These are phyloP conservation scores for Ceratocystis destructans DNA, from an alignment of 2,329 filamentous ascomycete species.

Conservation along the genomic window DNA sequence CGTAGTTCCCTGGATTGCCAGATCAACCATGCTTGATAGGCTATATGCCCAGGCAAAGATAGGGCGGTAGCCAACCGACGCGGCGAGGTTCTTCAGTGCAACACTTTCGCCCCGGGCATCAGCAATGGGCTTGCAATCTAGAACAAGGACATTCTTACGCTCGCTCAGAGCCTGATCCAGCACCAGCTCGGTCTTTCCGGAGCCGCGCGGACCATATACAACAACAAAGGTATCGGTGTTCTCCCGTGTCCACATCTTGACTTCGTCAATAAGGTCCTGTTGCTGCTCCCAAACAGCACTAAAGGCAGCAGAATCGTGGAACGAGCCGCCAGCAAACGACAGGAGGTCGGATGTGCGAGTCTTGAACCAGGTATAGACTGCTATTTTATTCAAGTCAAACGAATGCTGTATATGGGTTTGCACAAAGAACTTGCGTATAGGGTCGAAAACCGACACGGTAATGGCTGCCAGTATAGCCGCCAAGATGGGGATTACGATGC, in stretches of 20 bases:
- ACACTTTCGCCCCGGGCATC: conserved; percentile 79
- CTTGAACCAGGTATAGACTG: conserved; percentile 67
- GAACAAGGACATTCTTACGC: conserved; percentile 62
- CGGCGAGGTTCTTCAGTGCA: conserved; percentile 69
- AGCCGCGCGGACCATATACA: conserved; percentile 80
- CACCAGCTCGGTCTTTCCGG: conserved; percentile 79
- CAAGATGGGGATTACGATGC: conserved; percentile 71
- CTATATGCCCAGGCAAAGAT: conserved; percentile 96
- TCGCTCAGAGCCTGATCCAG: conserved; percentile 68
- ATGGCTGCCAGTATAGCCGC: conserved; percentile 70
- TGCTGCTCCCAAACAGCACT: conserved; percentile 79
- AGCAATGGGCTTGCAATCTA: conserved; percentile 88
- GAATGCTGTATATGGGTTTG: conserved; percentile 71
- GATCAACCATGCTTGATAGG: conserved; percentile 78
- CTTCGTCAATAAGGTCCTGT: conserved; percentile 64
- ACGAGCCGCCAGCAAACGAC: conserved; percentile 40
- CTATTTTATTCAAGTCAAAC: conserved; percentile 59
- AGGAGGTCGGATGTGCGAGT: conserved; percentile 52
- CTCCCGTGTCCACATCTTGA: conserved; percentile 76
- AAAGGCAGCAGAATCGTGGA: conserved; percentile 53
- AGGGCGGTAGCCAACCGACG: conserved; percentile 76
- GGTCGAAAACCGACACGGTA: conserved; percentile 84
- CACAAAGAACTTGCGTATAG: conserved; percentile 86
- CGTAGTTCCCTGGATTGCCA: conserved; percentile 85
- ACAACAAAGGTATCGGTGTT: conserved; percentile 86